phyloP scores from a whole-genome alignment of 495 filamentous ascomycete species.

The Astrothelium macrocarpum region DNA sequence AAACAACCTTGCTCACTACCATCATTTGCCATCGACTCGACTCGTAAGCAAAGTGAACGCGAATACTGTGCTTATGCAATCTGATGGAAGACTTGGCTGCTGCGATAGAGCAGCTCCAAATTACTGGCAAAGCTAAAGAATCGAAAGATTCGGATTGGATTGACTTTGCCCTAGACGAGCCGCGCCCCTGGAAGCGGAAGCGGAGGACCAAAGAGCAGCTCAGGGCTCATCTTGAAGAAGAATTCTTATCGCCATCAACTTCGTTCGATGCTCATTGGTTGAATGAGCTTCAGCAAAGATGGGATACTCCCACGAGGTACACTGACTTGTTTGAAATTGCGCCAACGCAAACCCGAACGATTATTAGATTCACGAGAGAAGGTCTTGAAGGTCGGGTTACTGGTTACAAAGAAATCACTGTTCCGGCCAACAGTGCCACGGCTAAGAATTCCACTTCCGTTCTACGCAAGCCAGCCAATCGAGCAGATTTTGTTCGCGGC shows the following conservation, averaged over 20 bases:
- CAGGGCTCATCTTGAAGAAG: conserved; percentile 58
- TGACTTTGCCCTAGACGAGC: conserved; percentile 40
- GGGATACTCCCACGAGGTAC: conserved; percentile 70
- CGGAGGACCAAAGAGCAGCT: conserved; percentile 48
- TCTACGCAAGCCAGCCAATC: conserved; percentile 71
- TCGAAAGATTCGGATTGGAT: conserved; percentile 22
- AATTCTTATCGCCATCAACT: conserved; percentile 69
- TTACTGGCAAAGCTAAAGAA: neutral
- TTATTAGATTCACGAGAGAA: conserved; percentile 84
- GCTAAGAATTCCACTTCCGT: conserved; percentile 96
- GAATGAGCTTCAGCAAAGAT: conserved; percentile 79
- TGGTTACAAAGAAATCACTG: conserved; percentile 88
- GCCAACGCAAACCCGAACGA: conserved; percentile 83
- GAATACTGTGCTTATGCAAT: too few species aligned
- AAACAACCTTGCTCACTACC: too few species aligned
- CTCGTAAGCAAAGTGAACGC: too few species aligned
- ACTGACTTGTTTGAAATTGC: conserved; percentile 74
- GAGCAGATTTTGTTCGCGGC: conserved; percentile 90
- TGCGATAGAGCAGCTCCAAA: conserved; percentile 3
- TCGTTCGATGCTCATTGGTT: conserved; percentile 75
- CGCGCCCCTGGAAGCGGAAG: conserved; percentile 49
- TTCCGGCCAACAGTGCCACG: conserved; percentile 80
- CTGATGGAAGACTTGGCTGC: conserved; percentile 4
- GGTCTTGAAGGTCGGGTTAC: conserved; percentile 89
- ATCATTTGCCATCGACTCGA: too few species aligned